Conservation (phyloP, 2,329 filamentous ascomycete species). For the Phoma sp. region DNA sequence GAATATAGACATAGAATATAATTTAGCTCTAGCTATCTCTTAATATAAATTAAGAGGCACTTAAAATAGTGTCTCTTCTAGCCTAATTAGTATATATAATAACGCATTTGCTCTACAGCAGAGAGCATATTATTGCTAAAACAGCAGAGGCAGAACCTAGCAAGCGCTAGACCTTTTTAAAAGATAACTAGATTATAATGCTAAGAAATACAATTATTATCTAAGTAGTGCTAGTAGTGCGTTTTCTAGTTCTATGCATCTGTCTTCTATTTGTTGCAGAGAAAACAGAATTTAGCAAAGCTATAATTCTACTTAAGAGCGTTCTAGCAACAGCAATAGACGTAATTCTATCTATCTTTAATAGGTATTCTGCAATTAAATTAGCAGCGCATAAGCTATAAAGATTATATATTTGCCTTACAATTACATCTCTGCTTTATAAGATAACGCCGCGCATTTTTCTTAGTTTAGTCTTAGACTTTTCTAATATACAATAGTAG, state of each 20-base stretch:
- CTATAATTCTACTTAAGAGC: background rate
- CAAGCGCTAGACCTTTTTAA: background rate
- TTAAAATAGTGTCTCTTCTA: background rate
- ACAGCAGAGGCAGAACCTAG: background rate
- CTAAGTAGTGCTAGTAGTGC: background rate
- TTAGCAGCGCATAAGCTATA: background rate
- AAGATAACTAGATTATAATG: background rate
- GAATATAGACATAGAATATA: background rate
- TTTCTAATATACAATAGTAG: background rate
- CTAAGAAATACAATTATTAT: background rate
- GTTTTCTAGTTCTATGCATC: background rate
- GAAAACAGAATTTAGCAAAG: background rate
- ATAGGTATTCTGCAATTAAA: background rate
- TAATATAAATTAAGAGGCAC: background rate
- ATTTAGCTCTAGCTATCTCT: background rate
- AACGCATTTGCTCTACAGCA: background rate
- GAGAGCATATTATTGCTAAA: background rate
- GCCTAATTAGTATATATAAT: background rate
- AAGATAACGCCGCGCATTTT: background rate
- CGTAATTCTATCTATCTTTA: background rate
- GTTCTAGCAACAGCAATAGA: background rate
- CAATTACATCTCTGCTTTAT: background rate
- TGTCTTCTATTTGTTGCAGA: background rate
- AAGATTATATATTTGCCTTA: no score
- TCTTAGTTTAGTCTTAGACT: background rate